Conservation (phyloP, 2,329 filamentous ascomycete genomes). For the Verticillium klebahnii region DNA sequence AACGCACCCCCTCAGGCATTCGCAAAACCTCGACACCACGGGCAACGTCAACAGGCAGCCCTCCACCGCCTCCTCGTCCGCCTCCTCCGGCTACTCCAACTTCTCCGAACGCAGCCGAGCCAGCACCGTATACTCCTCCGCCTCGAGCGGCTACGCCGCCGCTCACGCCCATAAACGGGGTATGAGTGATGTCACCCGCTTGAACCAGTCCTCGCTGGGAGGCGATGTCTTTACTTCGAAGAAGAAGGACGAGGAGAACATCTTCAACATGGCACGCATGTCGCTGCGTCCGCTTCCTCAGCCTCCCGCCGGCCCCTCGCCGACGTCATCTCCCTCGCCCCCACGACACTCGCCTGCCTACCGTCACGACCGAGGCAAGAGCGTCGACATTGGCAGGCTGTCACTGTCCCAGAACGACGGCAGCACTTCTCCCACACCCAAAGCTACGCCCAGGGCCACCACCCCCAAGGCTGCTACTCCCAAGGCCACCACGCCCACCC, state of each 20-base stretch:
- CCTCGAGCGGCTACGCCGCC: slow-evolving; percentile 56
- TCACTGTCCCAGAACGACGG: slow-evolving; percentile 42
- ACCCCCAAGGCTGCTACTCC: neutral
- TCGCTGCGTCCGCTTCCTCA: slow-evolving; percentile 73
- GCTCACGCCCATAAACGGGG: slow-evolving; percentile 63
- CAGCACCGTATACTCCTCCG: slow-evolving; percentile 68
- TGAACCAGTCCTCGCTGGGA: slow-evolving; percentile 32
- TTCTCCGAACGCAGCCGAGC: slow-evolving; percentile 56
- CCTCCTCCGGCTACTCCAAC: slow-evolving; percentile 63
- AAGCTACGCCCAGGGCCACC: neutral
- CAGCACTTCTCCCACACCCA: slow-evolving; percentile 27
- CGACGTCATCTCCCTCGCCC: slow-evolving; percentile 20
- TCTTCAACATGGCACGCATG: slow-evolving; percentile 69
- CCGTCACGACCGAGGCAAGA: slow-evolving; percentile 57
- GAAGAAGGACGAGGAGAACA: slow-evolving; percentile 47
- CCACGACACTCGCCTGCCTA: slow-evolving; percentile 27
- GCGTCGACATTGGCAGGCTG: slow-evolving; percentile 55
- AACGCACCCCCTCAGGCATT: slow-evolving; percentile 53
- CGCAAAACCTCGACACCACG: slow-evolving; percentile 44
- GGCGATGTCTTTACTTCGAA: slow-evolving; percentile 20
- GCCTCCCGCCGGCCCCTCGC: slow-evolving; percentile 29
- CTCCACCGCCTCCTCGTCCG: slow-evolving; percentile 67
- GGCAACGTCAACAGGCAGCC: slow-evolving; percentile 52
- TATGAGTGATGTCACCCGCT: slow-evolving; percentile 64
- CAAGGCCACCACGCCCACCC: neutral